Percentiles rank a stretch among this genome's conserved stretches.
phyloP scores from a whole-genome alignment of 345 rosid genomes.

The Brassica nigra region DNA sequence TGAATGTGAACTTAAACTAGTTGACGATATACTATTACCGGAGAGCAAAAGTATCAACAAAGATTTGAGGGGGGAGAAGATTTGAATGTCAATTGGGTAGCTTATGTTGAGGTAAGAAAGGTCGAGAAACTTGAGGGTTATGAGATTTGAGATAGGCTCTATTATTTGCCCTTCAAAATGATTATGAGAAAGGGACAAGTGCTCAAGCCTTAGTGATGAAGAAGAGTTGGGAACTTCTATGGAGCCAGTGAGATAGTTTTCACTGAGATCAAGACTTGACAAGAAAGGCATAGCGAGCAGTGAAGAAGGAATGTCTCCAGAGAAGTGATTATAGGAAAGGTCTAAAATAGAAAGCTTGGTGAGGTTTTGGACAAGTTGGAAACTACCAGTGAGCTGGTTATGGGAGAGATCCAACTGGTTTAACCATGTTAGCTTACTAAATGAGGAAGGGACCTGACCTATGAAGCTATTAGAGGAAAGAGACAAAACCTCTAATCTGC shows the following conservation, averaged over 20 bases:
- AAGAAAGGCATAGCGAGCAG: not conserved
- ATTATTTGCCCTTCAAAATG: not conserved
- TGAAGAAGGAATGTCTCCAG: not conserved
- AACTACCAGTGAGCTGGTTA: constrained; percentile 25
- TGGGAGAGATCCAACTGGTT: not conserved
- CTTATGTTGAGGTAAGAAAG: constrained; percentile 11
- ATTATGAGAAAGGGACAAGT: not conserved
- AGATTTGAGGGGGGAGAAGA: constrained; percentile 22
- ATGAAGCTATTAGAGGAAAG: not conserved
- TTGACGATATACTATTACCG: not conserved
- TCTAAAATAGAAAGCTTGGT: not conserved
- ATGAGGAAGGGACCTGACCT: not conserved
- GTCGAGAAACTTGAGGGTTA: not conserved
- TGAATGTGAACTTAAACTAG: not conserved
- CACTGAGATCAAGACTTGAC: not conserved
- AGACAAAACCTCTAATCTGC: constrained; percentile 1
- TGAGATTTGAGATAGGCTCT: constrained; percentile 14
- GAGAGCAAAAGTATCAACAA: not conserved
- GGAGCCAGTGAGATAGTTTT: not conserved
- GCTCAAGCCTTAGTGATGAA: not conserved
- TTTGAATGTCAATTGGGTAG: not conserved
- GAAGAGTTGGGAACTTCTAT: not conserved
- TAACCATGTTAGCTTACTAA: not conserved
- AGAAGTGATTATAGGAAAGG: constrained; percentile 2
- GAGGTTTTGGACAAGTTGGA: not conserved